Conservation (phyloP, 2,329 filamentous ascomycete species). For the Fusarium sp. region DNA sequence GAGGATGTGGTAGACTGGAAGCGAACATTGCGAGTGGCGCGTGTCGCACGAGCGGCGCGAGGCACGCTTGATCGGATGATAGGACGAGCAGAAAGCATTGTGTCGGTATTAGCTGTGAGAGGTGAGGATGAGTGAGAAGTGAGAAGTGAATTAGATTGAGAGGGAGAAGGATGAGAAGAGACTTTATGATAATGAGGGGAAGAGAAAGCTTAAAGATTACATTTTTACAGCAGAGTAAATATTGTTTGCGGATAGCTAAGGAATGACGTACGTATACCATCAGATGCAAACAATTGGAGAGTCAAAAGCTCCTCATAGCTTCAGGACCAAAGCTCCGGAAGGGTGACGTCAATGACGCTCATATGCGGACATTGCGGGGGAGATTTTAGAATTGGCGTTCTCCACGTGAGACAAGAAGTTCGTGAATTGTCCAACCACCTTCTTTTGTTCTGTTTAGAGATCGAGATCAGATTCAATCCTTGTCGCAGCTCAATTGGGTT, state of each 20-base stretch:
- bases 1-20: conserved; percentile 55
- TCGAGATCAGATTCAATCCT: conserved; percentile 17
- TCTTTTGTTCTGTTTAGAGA: background rate
- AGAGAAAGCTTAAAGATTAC: background rate
- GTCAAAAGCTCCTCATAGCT: conserved; percentile 7
- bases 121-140: background rate
- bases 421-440: conserved; percentile 27
- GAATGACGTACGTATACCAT: conserved; percentile 38
- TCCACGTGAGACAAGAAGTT: conserved; percentile 3
- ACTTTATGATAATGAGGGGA: background rate
- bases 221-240: conserved; percentile 18
- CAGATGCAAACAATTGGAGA: conserved; percentile 35
- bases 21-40: conserved; percentile 48
- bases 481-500: background rate
- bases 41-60: conserved; percentile 44
- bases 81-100: conserved; percentile 49
- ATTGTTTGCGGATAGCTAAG: conserved; percentile 6
- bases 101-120: conserved; percentile 1
- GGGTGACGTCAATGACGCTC: conserved; percentile 45
- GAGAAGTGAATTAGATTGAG: background rate
- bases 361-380: conserved; percentile 37
- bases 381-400: conserved; percentile 9
- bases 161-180: background rate
- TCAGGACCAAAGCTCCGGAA: conserved; percentile 35
- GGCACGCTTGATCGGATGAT: conserved; percentile 45